These are phyloP conservation scores for Yamadazyma aaseri DNA, from an alignment of 1,139 yeast species.

Conservation along the genomic window DNA sequence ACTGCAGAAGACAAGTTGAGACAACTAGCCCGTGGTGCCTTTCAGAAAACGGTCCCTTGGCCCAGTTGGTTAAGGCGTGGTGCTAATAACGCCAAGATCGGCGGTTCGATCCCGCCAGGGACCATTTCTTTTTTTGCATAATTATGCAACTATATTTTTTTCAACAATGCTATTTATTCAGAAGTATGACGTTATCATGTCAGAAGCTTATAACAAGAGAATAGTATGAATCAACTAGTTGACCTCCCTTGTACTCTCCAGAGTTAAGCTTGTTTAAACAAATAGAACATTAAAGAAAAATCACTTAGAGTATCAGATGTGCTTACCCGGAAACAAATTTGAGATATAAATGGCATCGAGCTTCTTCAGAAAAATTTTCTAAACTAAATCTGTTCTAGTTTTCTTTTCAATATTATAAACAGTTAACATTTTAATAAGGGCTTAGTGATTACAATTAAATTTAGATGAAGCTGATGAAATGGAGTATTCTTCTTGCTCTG, in stretches of 20 bases:
- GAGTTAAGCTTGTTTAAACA: too few relatives aligned
- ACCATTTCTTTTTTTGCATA: constrained; percentile 38
- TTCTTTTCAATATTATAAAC: not conserved
- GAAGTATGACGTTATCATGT: too few relatives aligned
- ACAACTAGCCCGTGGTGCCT: too few relatives aligned
- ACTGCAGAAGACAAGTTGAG: too few relatives aligned
- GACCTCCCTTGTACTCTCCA: too few relatives aligned
- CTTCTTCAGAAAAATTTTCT: constrained; percentile 6
- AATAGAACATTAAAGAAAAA: too few relatives aligned
- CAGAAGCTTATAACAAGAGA: too few relatives aligned
- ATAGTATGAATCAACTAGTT: too few relatives aligned
- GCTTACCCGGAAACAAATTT: constrained; percentile 3
- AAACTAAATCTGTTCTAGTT: not conserved
- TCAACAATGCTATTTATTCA: too few relatives aligned
- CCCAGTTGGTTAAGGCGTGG: constrained; percentile 91
- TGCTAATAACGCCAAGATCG: constrained; percentile 83
- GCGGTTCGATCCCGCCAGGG: constrained; percentile 89
- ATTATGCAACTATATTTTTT: too few relatives aligned
- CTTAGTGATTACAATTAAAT: constrained; percentile 14
- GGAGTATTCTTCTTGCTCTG: constrained; percentile 75
- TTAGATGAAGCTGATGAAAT: constrained; percentile 45
- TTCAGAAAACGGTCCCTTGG: constrained; percentile 65
- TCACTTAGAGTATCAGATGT: too few relatives aligned
- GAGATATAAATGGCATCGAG: constrained; percentile 8
- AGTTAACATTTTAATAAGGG: constrained; percentile 14